Base-by-base conservation (phyloP, 2,329 filamentous ascomycete genomes). In the Xylaria sp. region DNA sequence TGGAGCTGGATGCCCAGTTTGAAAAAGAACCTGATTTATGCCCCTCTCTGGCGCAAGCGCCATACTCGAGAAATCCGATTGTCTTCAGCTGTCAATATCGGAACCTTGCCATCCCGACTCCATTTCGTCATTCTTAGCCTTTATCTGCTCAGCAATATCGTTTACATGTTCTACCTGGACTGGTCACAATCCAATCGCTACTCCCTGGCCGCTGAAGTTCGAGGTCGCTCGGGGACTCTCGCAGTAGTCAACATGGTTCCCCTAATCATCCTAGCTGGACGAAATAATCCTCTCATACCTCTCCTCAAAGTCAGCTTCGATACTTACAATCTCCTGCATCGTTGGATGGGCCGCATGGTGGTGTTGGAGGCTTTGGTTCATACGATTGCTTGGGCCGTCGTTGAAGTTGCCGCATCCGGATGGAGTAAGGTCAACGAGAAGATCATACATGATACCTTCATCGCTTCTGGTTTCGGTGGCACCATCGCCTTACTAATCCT, bases 171-270 rank as follows among this genome's bases (percentile, higher is more conserved):
- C 68, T 78, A 86, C 57, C 82, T 92, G 60, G 82, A 91, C 79
- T 92, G 88, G 84, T 73, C 73, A n/a, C 82, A 85, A 64, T 75
- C 81, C 55, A 89, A 91, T 77, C 82, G 81, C 63, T 91, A 84
- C 76, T 86, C 90, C 2, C 84, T 97, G 32, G 84, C 92, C 35
- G 94, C 94, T 27, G 92, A 97, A 78, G 85, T 98, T 51, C 91
- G 96, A 75, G 94, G 94, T 44, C 90, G 96, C 66, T 92, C 92
- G 6, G 96, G 96, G 63, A 92, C 91, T 9, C 86, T 99, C 71
- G 90, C 94, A 4, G 85, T 94, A 12, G 87, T 97, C 75, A 99
- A 98, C 82, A 92, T 98, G 88, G 89, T 99, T 37, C 94, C 96
- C 5, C 89, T 98, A 35, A 87, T 98, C 75, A 88, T 98, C 72